phyloP scores from a whole-genome alignment of 2,329 filamentous ascomycete species.

The Eurotiales sp. region DNA sequence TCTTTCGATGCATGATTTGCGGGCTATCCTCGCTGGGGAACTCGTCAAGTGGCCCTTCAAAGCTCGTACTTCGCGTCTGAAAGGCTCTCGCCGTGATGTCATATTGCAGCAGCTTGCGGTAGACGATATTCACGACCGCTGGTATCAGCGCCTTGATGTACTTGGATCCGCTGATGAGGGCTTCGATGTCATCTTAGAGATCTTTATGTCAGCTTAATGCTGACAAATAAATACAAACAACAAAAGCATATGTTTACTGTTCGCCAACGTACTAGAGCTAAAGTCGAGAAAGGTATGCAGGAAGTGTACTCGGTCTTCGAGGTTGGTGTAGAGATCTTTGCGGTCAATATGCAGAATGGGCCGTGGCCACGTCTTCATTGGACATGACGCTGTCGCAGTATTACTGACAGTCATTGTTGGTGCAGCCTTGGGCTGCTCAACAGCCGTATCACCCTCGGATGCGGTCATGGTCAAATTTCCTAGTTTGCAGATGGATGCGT shows the following conservation, averaged over 20 bases:
- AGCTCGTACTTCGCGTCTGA: constrained; percentile 57
- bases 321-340: constrained; percentile 66
- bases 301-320: constrained; percentile 67
- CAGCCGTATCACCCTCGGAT: not conserved
- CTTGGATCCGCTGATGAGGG: constrained; percentile 64
- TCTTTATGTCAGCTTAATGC: constrained; percentile 17
- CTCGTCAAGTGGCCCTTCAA: constrained; percentile 64
- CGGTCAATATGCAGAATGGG: constrained; percentile 61
- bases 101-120: constrained; percentile 74
- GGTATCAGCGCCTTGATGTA: constrained; percentile 81
- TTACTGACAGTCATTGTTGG: not conserved
- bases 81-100: constrained; percentile 80
- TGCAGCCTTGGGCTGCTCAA: not conserved
- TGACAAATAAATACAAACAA: too few species aligned
- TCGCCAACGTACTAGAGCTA: constrained; percentile 58
- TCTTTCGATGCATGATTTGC: constrained; percentile 72
- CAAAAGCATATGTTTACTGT: too few species aligned
- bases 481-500: too few species aligned
- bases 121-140: constrained; percentile 78
- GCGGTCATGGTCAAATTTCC: not conserved
- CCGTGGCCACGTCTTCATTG: constrained; percentile 18
- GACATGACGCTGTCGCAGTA: constrained; percentile 6
- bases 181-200: constrained; percentile 65
- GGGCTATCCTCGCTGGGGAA: constrained; percentile 64
- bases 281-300: constrained; percentile 75